A percentile compares a stretch with the other conserved stretches of the same genome.
These are phyloP conservation scores for Aschersonia sp. DNA, from an alignment of 2,329 filamentous ascomycete genomes.

Conservation along the genomic window DNA sequence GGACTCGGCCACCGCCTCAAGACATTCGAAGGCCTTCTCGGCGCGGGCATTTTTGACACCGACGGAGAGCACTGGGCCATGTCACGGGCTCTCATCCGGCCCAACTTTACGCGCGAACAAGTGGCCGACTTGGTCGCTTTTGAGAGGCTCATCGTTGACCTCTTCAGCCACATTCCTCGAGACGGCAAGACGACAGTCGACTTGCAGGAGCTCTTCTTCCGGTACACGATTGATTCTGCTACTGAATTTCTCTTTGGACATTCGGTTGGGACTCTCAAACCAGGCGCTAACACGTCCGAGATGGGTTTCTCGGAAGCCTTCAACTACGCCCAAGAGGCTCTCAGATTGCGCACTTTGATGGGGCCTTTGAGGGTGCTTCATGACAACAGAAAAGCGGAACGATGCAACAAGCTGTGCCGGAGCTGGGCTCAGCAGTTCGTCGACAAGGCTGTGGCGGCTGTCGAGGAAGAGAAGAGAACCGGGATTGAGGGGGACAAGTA, in stretches of 20 bases:
- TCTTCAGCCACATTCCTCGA: conserved; percentile 13
- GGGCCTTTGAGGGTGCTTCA: conserved; percentile 34
- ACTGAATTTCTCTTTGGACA: conserved; percentile 49
- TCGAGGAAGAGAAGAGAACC: conserved; percentile 30
- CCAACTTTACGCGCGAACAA: conserved; percentile 25
- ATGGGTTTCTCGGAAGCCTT: conserved; percentile 13
- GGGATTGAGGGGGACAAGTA: conserved; percentile 9
- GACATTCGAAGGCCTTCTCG: conserved; percentile 23
- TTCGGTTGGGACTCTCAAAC: conserved; percentile 26
- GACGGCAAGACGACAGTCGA: conserved; percentile 22
- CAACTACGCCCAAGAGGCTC: conserved; percentile 1
- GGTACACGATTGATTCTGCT: conserved; percentile 31
- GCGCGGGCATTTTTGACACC: conserved; percentile 18
- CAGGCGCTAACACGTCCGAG: conserved; percentile 6
- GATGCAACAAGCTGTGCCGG: conserved; percentile 34
- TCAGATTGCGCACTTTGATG: conserved; percentile 23
- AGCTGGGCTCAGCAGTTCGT: conserved; percentile 34
- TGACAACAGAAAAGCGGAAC: conserved; percentile 48
- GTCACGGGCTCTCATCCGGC: conserved; percentile 22
- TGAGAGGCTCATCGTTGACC: conserved; percentile 14
- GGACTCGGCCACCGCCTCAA: conserved; percentile 10
- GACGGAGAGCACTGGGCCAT: conserved; percentile 15
- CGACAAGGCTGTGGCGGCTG: conserved; percentile 40
- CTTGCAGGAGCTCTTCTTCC: conserved; percentile 31
- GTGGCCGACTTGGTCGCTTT: conserved; percentile 25